Evolutionary conservation across 148 eudicot genomes (phyloP), one percentile per base, ranked within the genome.

Genomic region (Bassia scoparia): DNA sequence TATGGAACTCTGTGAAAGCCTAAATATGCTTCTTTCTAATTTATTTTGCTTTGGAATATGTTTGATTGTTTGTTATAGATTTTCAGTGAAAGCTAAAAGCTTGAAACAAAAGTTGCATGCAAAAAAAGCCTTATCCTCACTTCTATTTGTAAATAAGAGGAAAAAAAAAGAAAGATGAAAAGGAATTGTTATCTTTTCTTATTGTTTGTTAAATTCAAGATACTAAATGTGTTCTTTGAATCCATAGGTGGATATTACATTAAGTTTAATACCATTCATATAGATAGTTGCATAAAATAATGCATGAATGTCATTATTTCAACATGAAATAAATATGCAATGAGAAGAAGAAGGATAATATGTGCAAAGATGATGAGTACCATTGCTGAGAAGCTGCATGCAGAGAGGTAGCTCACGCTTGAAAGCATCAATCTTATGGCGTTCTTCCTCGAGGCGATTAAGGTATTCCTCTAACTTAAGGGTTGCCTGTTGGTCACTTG

Each of bases 401-500:
- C 98, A 90, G 31, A 93, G 95, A 5, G 98, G 98, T 54, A 93
- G 92, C 79, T 93, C 98, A 41, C 97, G 97, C 79, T 90, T 93
- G 82, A 93, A 93, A n/a, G 97, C 98, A 68, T 93, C 98, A 18
- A 93, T 93, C 89, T 93, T 93, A 68, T 84, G 87, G n/a, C 91
- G 82, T 74, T 93, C 98, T 71, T 90, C 97, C 79, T 93, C 98
- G 23, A 93, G 97, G 1, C 91, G 86, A 68, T 81, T 63, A 13
- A 93, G 83, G 77, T 90, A 86, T 15, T 93, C 97, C 83, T 93
- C 89, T 11, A 93, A 86, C 82, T 85, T 88, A 20, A 80, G 87
- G 4, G 84, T 73, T 10, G 81, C 62, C 54, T 69, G 73, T 8
- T 23, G 68, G 38, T 74, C 77, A 30, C 67, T 61, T 61, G 58